Base-by-base conservation (phyloP, 1,284 basidiomycete genomes). In the Moesziomyces sp. region DNA sequence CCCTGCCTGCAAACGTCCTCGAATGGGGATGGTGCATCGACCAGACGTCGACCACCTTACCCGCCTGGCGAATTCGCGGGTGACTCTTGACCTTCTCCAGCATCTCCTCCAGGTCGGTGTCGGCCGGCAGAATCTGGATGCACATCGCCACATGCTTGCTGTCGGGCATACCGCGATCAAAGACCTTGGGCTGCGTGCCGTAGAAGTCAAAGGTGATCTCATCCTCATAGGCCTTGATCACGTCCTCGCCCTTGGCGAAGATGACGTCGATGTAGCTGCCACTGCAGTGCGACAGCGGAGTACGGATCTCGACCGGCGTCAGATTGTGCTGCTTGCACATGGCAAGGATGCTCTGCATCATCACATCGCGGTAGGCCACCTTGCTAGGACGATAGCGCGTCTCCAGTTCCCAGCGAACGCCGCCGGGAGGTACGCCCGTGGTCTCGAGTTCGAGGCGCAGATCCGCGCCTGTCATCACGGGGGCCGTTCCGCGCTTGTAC, bases 191-290 rank as follows among this genome's bases (percentile, higher is more conserved):
- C 21, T 45, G 43, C 7, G 69, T 63, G 24, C 63, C 69, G 49
- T 66, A 72, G 35, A 58, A 72, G 44, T 66, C 63, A 40, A 72
- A 66, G 3, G 55, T 45, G n/a, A 72, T 35, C 6, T 56, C 54
- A 14, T 35, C 26, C 1, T 62, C 52, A 28, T 54, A 72, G n/a
- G 56, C 58, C 47, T 66, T 66, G 44, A 54, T 21, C 35, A 66
- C 58, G 21, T 72, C 58, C 19, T 49, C 42, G 33, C 26, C 38
- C 6, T 52, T 56, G 21, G 58, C 62, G 40, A 72, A 66, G 55
- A 56, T 47, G 35, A 72, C 63, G 21, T 72, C 69, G 33, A 72
- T 55, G 26, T 51, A 62, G 23, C 40, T 21, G 35, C 28, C 28
- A 7, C 48, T 51, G 13, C 52, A 35, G 16, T 46, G 47, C 1